Conservation (phyloP, 805 yeast species). For the Cyberlindnera petersonii region DNA sequence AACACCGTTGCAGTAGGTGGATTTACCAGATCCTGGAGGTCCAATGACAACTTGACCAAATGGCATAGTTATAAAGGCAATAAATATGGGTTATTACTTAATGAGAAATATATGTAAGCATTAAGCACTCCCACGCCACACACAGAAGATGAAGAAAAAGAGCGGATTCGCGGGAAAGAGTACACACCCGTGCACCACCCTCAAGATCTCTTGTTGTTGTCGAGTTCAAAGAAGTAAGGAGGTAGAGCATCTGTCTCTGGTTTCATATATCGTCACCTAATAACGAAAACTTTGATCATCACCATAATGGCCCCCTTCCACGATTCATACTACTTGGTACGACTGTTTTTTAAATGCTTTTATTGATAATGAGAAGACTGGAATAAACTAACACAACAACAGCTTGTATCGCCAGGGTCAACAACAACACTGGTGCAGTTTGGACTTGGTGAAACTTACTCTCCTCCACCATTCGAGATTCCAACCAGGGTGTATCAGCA, state of each 20-base stretch:
- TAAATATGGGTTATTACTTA: background rate
- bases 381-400: conserved; percentile 12
- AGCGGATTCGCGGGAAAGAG: conserved; percentile 2
- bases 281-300: too few species aligned
- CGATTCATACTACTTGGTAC: conserved; percentile 26
- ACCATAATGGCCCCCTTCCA: conserved; percentile 30
- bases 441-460: conserved; percentile 68
- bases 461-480: conserved; percentile 70
- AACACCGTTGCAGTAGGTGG: conserved; percentile 92
- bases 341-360: too few species aligned
- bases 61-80: conserved; percentile 8
- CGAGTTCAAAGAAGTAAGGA: too few species aligned
- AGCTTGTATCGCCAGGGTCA: conserved; percentile 78
- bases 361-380: too few species aligned
- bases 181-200: background rate
- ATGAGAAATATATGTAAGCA: background rate
- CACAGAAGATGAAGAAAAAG: background rate
- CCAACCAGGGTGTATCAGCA: conserved; percentile 73
- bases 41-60: conserved; percentile 94
- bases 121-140: too few species aligned
- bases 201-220: background rate
- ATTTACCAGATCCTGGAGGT: conserved; percentile 97
- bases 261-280: too few species aligned
- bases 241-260: too few species aligned
- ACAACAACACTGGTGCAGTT: conserved; percentile 68